These are phyloP conservation scores for Nemophila menziesii DNA, from an alignment of 257 asterid species.

Conservation along the genomic window DNA sequence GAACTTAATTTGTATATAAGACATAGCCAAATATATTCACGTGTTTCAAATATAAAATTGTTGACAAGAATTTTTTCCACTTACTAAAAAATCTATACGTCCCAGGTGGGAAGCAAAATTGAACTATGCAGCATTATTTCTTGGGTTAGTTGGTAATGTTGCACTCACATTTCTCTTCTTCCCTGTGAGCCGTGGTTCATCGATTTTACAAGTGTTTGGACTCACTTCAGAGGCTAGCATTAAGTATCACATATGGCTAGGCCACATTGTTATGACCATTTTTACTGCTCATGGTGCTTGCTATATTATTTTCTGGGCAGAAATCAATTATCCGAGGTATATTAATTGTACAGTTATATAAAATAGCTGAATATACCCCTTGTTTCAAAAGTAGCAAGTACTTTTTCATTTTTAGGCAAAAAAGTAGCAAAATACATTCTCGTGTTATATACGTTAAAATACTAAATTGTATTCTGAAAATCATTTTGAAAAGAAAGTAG, in stretches of 20 bases:
- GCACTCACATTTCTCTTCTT: constrained; percentile 51
- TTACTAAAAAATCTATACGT: too few species aligned
- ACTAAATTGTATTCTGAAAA: too few species aligned
- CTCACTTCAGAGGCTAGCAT: constrained; percentile 66
- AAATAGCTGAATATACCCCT: too few species aligned
- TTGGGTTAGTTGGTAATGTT: constrained; percentile 57
- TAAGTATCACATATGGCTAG: constrained; percentile 82
- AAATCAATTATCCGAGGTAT: constrained; percentile 33
- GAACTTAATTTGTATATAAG: constrained; percentile 1
- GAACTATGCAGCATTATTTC: constrained; percentile 30
- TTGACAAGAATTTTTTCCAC: too few species aligned
- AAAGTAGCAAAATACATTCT: too few species aligned
- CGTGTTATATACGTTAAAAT: too few species aligned
- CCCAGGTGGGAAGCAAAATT: constrained; percentile 68
- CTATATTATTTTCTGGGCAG: constrained; percentile 44
- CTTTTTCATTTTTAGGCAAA: too few species aligned
- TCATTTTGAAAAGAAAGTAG: too few species aligned
- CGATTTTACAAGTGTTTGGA: constrained; percentile 48
- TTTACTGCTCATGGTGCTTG: constrained; percentile 67
- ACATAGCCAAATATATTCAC: not conserved
- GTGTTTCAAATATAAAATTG: too few species aligned
- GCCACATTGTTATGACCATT: constrained; percentile 48
- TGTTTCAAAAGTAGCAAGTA: too few species aligned
- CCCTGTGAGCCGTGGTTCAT: constrained; percentile 82
- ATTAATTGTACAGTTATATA: too few species aligned